Conservation (phyloP, 306 rosid species). For the Vigna angularis region DNA sequence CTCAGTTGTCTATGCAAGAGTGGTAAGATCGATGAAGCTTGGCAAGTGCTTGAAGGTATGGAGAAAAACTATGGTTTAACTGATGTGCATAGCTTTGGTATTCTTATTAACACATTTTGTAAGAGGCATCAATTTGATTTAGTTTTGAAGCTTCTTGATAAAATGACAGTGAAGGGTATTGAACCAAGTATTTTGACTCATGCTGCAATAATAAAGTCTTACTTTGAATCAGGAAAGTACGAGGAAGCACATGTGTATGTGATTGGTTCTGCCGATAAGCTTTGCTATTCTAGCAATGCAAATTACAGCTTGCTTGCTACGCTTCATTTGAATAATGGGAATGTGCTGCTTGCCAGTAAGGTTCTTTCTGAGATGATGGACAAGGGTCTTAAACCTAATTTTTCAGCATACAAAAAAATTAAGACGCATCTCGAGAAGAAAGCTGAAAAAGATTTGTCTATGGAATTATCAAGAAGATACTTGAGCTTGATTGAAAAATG, state of each 20-base stretch:
- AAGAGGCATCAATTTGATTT: constrained; percentile 50
- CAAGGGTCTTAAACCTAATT: constrained; percentile 70
- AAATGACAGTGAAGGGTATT: constrained; percentile 58
- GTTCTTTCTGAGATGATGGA: constrained; percentile 71
- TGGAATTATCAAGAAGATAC: constrained; percentile 57
- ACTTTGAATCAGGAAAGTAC: constrained; percentile 54
- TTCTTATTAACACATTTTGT: constrained; percentile 56
- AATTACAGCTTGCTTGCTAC: constrained; percentile 72
- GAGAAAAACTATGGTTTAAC: constrained; percentile 51
- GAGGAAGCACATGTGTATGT: constrained; percentile 69
- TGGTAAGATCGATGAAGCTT: constrained; percentile 56
- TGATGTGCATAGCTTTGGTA: constrained; percentile 58
- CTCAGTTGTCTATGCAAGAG: constrained; percentile 62
- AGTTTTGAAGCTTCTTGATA: constrained; percentile 59
- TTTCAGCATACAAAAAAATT: constrained; percentile 53
- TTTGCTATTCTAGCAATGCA: constrained; percentile 51
- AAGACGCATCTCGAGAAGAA: constrained; percentile 50
- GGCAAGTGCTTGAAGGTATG: constrained; percentile 54
- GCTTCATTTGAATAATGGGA: constrained; percentile 67
- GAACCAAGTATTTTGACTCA: constrained; percentile 69
- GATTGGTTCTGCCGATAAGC: constrained; percentile 50
- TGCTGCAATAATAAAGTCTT: constrained; percentile 68
- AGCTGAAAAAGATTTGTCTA: constrained; percentile 55
- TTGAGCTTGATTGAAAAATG: constrained; percentile 45
- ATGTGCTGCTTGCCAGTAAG: constrained; percentile 51